Evolutionary conservation across 2,329 filamentous ascomycete species (phyloP), one percentile per base, ranked within the genome.

Genomic region (Epichloe glyceriae): DNA sequence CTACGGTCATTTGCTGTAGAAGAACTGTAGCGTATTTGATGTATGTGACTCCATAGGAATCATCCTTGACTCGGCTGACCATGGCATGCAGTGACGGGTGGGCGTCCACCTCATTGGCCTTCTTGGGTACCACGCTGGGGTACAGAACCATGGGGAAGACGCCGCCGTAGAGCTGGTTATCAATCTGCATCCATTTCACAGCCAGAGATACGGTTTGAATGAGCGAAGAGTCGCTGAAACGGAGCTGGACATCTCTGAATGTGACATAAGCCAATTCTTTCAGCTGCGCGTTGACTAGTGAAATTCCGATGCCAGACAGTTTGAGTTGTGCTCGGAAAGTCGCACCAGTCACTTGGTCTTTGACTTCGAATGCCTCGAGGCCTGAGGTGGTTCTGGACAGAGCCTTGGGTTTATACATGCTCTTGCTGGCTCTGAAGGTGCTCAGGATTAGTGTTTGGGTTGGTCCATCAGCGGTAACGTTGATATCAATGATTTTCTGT

Each of bases 121-220:
- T 93, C 75, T 97, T 97, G 0, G 93, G 91, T 15, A 98, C 93
- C 10, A 98, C 93, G 68, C 90, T 96, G 5, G 93, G 93, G 64
- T 98, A 98, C 52, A 98, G 75, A 33, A 98, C 82, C 70, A 98
- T 95, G 0, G 93, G 93, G 75, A 98, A 98, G 58, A 98, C 90
- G 26, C 94, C 93, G 30, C 94, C 94, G 61, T 98, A 98, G 14
- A 98, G 79, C 67, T 98, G 93, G 60, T 98, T 98, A 68, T 98
- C 93, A 59, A 98, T 87, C 67, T 98, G 93, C 30, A 98, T 93
- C 94, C 94, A 98, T 67, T 98, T 97, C 64, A 97, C 85, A 0
- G 88, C 87, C 47, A 93, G 74, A 46, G 88, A 91, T 54, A 96
- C 70, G 0, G 89, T 97, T 67, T 98, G 93, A 62, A 95, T 95